These are phyloP conservation scores for Myriosclerotinia scirpicola DNA, from an alignment of 2,329 filamentous ascomycete genomes.

Conservation along the genomic window DNA sequence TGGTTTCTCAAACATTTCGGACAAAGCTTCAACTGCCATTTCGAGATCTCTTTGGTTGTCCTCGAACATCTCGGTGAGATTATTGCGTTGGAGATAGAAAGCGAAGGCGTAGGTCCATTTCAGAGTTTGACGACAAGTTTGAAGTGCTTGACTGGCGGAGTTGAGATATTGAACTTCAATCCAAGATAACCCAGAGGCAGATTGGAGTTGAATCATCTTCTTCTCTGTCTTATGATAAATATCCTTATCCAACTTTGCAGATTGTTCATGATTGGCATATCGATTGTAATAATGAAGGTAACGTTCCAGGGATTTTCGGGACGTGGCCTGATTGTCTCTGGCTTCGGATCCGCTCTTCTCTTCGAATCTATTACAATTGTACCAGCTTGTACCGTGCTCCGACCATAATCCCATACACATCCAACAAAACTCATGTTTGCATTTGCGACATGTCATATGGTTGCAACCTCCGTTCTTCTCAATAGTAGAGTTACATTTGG, in stretches of 20 bases:
- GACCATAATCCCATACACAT: conserved; percentile 99
- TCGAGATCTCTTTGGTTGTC: conserved; percentile 98
- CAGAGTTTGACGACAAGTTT: conserved; percentile 95
- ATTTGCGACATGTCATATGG: conserved; percentile 97
- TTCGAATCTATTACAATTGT: conserved; percentile 97
- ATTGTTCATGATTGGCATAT: conserved; percentile 98
- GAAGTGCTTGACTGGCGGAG: conserved; percentile 86
- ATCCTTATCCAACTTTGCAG: conserved; percentile 93
- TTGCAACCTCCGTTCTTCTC: conserved; percentile 99
- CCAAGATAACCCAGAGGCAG: conserved; percentile 94
- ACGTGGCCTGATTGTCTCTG: conserved; percentile 87
- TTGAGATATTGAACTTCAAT: conserved; percentile 98
- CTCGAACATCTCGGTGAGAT: conserved; percentile 94
- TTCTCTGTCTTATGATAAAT: conserved; percentile 95
- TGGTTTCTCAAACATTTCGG: conserved; percentile 99
- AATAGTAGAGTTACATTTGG: conserved; percentile 93
- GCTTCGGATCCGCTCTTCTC: conserved; percentile 93
- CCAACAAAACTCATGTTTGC: conserved; percentile 97
- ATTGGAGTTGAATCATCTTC: conserved; percentile 97
- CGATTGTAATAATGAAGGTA: conserved; percentile 99
- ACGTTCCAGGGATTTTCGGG: conserved; percentile 85
- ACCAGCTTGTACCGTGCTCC: conserved; percentile 98
- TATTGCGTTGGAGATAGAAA: conserved; percentile 94
- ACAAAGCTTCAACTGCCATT: conserved; percentile 92
- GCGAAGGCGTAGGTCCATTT: conserved; percentile 99